Conservation (phyloP, 176 grass and related monocot species). For the Saccharum spontaneum region DNA sequence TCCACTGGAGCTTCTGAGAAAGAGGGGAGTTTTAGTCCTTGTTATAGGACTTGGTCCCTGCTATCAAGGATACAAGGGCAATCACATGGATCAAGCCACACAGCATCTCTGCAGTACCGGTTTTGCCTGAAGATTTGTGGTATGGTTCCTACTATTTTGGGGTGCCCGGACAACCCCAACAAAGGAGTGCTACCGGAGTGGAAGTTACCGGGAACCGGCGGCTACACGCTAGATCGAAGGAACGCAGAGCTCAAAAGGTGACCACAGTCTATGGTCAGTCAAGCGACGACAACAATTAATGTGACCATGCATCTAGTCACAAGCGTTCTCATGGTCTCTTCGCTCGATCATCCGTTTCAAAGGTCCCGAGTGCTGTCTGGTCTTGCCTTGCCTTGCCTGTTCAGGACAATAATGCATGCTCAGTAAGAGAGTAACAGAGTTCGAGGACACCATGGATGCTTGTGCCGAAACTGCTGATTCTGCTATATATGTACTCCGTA, state of each 20-base stretch:
- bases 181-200: neutral
- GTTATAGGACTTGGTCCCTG: neutral
- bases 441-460: neutral
- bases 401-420: neutral
- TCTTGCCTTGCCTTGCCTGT: neutral
- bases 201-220: neutral
- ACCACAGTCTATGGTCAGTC: neutral
- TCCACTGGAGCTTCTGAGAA: neutral
- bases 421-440: neutral
- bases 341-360: neutral
- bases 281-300: neutral
- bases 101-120: neutral
- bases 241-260: neutral
- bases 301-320: neutral
- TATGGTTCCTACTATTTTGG: neutral
- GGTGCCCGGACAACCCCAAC: neutral
- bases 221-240: neutral
- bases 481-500: neutral
- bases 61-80: neutral
- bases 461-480: neutral
- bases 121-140: neutral
- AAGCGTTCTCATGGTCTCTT: neutral
- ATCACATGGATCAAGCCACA: neutral
- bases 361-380: neutral
- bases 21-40: neutral